Conservation (phyloP, 1,139 yeast genomes). For the Scheffersomyces quercinus region DNA sequence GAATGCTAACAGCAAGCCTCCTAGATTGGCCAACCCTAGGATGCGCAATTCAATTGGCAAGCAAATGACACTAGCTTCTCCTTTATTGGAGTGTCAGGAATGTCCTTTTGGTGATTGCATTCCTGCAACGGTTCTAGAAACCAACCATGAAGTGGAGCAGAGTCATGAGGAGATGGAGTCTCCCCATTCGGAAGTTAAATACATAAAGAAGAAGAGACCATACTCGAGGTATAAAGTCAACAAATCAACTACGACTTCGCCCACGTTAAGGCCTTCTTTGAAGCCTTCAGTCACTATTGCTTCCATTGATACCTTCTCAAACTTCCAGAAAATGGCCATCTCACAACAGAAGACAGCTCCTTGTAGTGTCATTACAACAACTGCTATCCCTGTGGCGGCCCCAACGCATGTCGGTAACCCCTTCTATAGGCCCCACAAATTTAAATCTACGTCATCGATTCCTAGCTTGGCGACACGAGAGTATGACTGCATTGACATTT, state of each 20-base stretch:
- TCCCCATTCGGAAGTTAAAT: not conserved
- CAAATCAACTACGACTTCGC: conserved; percentile 9
- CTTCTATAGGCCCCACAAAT: not conserved
- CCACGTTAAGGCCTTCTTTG: conserved; percentile 12
- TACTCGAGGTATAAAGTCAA: not conserved
- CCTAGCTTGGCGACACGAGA: not conserved
- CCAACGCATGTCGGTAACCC: not conserved
- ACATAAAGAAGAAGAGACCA: not conserved
- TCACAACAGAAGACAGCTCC: too few species aligned
- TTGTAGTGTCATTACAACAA: too few species aligned
- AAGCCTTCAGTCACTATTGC: conserved; percentile 29
- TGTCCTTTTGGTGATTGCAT: conserved; percentile 2
- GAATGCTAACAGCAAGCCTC: conserved; percentile 4
- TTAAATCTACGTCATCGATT: not conserved
- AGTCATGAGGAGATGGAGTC: not conserved
- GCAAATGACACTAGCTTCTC: conserved; percentile 18
- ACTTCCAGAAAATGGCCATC: conserved; percentile 5
- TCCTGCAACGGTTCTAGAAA: not conserved
- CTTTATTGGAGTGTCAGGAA: conserved; percentile 15
- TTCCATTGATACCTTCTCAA: conserved; percentile 19
- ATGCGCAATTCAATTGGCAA: conserved; percentile 6
- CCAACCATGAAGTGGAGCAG: not conserved
- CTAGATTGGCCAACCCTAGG: conserved; percentile 3
- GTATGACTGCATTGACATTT: too few species aligned
- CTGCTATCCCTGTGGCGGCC: too few species aligned